Percentiles rank a stretch among this genome's conserved stretches.
Conservation (phyloP, 805 yeast genomes). For the Kregervanrija delftensis region DNA sequence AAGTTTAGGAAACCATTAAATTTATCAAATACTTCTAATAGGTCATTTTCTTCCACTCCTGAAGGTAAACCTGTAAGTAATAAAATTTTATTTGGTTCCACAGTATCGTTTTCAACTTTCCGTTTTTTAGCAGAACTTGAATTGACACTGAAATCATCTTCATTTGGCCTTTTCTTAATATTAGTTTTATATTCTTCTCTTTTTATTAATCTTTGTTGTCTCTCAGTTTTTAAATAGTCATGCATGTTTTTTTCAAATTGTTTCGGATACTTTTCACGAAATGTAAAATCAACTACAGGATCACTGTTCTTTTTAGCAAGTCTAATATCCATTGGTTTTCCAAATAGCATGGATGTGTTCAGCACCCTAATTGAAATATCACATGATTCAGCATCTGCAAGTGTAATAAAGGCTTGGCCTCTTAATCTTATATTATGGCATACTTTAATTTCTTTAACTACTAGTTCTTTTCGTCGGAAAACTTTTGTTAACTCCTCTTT, state of each 20-base stretch:
- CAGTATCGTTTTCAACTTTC: slow-evolving; percentile 6
- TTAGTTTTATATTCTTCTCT: slow-evolving; percentile 4
- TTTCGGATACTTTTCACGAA: slow-evolving; percentile 6
- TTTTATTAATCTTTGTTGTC: slow-evolving; percentile 17
- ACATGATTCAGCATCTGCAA: slow-evolving; percentile 37
- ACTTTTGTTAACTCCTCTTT: slow-evolving; percentile 34
- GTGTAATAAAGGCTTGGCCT: slow-evolving; percentile 80
- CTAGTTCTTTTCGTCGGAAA: slow-evolving; percentile 45
- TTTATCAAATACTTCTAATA: slow-evolving; percentile 40
- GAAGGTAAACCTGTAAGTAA: slow-evolving; percentile 60
- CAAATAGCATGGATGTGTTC: slow-evolving; percentile 36
- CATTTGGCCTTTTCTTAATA: slow-evolving; percentile 15
- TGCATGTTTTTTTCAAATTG: slow-evolving; percentile 13
- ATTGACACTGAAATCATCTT: slow-evolving; percentile 10
- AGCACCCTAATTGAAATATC: slow-evolving; percentile 36
- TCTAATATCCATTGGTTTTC: slow-evolving; percentile 40
- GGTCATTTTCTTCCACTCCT: slow-evolving; percentile 31
- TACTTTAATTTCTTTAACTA: slow-evolving; percentile 40
- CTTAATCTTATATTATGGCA: slow-evolving; percentile 57
- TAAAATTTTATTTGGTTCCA: slow-evolving; percentile 61
- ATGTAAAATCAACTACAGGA: slow-evolving; percentile 9
- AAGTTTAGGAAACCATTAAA: slow-evolving; percentile 59
- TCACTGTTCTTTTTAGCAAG: slow-evolving; percentile 43
- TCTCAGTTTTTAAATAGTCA: slow-evolving; percentile 15
- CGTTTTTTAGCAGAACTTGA: slow-evolving; percentile 6